Conservation (phyloP, 176 grass and related monocot genomes). For the Olyra latifolia region DNA sequence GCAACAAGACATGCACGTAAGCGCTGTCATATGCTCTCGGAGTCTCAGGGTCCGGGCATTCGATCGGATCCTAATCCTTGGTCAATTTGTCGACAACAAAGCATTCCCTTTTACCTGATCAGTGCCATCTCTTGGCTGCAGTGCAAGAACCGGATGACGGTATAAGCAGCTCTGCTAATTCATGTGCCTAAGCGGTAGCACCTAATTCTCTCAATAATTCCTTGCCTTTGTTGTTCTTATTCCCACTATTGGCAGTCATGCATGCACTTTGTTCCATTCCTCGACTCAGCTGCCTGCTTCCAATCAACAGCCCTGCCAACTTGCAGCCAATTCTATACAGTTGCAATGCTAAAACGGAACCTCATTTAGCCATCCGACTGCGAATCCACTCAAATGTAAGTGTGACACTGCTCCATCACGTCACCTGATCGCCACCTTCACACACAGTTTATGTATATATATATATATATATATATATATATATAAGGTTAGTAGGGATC, state of each 20-base stretch:
- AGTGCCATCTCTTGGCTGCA: neutral
- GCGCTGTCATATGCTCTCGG: neutral
- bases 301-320: neutral
- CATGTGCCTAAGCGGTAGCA: neutral
- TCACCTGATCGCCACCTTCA: neutral
- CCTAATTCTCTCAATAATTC: neutral
- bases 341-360: neutral
- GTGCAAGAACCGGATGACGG: neutral
- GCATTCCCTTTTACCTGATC: neutral
- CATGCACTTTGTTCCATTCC: constrained; percentile 35
- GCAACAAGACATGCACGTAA: neutral
- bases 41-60: neutral
- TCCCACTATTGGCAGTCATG: constrained; percentile 9
- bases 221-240: neutral
- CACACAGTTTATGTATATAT: neutral
- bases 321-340: neutral
- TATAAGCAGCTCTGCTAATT: neutral
- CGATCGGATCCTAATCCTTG: neutral
- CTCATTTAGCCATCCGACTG: neutral
- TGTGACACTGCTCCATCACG: neutral
- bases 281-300: neutral
- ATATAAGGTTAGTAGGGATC: neutral
- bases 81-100: neutral
- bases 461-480: neutral
- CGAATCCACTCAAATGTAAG: neutral